Evolutionary conservation across 352 stramenopile genomes (phyloP).

Genomic region (Thalassiosira gravida): DNA sequence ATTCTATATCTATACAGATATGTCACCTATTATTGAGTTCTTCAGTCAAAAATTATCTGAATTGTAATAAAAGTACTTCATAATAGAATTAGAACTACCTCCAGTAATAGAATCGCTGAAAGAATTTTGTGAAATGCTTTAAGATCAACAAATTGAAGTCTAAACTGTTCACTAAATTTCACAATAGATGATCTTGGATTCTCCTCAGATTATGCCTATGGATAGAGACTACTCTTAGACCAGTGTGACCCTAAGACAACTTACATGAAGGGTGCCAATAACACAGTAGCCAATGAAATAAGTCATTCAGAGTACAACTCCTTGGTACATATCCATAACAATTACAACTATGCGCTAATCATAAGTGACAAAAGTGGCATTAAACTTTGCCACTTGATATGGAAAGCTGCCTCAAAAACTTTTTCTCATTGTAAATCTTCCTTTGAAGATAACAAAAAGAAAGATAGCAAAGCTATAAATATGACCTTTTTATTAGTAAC

Average conservation of each 20-base stretch:
- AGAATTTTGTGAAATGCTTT: not conserved
- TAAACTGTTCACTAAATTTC: not conserved
- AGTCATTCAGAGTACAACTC: not conserved
- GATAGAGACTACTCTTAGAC: not conserved
- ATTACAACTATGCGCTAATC: no score
- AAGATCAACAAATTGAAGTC: not conserved
- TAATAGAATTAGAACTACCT: not conserved
- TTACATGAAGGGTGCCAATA: not conserved
- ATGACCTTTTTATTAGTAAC: no score
- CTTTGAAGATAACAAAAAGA: no score
- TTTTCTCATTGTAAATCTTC: no score
- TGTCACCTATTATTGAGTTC: not conserved
- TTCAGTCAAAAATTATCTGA: not conserved
- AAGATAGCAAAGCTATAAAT: no score
- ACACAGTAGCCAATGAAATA: not conserved
- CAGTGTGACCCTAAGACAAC: not conserved
- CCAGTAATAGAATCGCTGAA: not conserved
- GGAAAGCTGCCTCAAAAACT: no score
- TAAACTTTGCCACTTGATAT: no score
- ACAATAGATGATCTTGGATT: not conserved
- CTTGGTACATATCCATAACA: no score
- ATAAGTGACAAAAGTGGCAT: no score
- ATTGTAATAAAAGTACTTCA: not conserved
- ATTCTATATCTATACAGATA: not conserved
- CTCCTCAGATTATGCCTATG: not conserved